phyloP scores from a whole-genome alignment of 192 early-diverging fungal species.

The Dimargaris verticillata region DNA sequence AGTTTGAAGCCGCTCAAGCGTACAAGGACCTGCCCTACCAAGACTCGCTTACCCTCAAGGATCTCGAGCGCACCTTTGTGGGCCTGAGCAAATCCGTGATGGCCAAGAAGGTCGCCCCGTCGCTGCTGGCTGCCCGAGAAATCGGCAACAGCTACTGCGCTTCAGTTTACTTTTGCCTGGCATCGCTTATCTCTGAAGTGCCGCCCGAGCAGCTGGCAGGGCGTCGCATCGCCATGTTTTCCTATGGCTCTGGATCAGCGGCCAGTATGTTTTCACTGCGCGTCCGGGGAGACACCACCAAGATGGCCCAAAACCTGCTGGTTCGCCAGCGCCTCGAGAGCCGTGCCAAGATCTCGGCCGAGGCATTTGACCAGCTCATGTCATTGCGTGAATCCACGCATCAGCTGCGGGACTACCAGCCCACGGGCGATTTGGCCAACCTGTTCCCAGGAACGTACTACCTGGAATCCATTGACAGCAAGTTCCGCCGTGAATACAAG shows the following conservation, averaged over 20 bases:
- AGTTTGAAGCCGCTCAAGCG: slow-evolving; percentile 30
- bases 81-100: slow-evolving; percentile 57
- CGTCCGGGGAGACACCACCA: slow-evolving; percentile 43
- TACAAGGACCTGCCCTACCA: slow-evolving; percentile 42
- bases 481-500: slow-evolving; percentile 78
- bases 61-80: slow-evolving; percentile 85
- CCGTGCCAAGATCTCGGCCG: slow-evolving; percentile 60
- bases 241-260: slow-evolving; percentile 93
- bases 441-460: slow-evolving; percentile 76
- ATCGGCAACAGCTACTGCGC: slow-evolving; percentile 91
- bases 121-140: slow-evolving; percentile 65
- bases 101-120: slow-evolving; percentile 56
- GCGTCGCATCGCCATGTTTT: slow-evolving; percentile 82
- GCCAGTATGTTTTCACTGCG: slow-evolving; percentile 87
- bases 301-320: slow-evolving; percentile 44
- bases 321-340: slow-evolving; percentile 50
- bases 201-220: slow-evolving; percentile 47
- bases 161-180: slow-evolving; percentile 57
- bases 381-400: slow-evolving; percentile 74
- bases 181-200: slow-evolving; percentile 59
- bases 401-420: slow-evolving; percentile 63
- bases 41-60: slow-evolving; percentile 69
- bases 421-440: slow-evolving; percentile 44
- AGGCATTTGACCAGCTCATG: slow-evolving; percentile 65
- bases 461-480: slow-evolving; percentile 73